These are phyloP conservation scores for Mycena sp. DNA, from an alignment of 1,284 basidiomycete genomes.

Conservation along the genomic window DNA sequence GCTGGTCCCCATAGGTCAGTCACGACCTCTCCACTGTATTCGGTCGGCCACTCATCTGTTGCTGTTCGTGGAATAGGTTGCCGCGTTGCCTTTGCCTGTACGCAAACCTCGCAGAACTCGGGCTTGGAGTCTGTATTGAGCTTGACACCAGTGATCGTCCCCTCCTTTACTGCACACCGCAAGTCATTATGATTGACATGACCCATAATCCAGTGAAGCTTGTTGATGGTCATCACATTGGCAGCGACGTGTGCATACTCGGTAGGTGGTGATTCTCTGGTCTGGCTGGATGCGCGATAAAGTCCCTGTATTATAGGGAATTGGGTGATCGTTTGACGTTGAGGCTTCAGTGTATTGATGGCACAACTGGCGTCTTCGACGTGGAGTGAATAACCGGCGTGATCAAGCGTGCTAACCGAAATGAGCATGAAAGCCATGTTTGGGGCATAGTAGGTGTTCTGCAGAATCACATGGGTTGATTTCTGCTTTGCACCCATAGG, in stretches of 20 bases:
- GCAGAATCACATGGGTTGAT: too few relatives aligned
- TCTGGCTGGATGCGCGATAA: neutral
- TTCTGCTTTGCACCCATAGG: too few relatives aligned
- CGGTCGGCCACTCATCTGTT: neutral
- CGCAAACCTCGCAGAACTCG: too few relatives aligned
- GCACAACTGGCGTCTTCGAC: neutral
- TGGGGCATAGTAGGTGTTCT: too few relatives aligned
- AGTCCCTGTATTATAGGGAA: neutral
- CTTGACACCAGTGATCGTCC: neutral
- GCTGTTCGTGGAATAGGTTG: neutral
- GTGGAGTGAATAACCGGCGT: too few relatives aligned
- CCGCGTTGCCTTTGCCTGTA: neutral
- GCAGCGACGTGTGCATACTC: neutral
- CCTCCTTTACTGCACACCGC: neutral
- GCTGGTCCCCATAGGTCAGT: neutral
- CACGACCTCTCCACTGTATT: neutral
- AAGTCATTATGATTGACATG: neutral
- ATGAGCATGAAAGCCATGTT: neutral
- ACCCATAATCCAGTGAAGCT: neutral
- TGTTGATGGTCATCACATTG: neutral
- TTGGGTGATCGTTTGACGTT: neutral
- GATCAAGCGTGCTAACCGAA: too few relatives aligned
- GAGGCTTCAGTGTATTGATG: neutral
- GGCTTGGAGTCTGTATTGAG: neutral
- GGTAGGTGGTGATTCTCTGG: neutral